Base-by-base conservation (phyloP, 257 asterid genomes). In the Lycium barbarum region DNA sequence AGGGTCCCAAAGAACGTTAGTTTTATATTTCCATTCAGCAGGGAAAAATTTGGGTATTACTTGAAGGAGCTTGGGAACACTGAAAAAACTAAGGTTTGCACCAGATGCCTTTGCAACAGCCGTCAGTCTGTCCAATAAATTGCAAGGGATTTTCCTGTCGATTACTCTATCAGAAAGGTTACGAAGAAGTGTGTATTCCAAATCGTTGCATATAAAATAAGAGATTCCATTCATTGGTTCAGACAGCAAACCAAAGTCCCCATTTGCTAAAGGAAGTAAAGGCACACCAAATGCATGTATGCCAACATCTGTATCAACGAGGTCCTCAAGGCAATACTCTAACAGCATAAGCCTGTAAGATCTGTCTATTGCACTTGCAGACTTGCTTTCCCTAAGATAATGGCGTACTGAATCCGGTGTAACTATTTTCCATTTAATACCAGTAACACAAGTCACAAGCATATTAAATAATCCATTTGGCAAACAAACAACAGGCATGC, bases 301-400 rank as follows among this genome's bases (percentile, higher is more conserved):
- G 74, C 97, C 97, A 61, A 93, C 97, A 70, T 94, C 98, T 84
- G 93, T 85, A 86, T 96, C 98, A 86, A 96, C 86, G 90, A 96
- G 93, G 92, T 94, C 99, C 87, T 93, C 96, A 61, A 96, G 96
- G 89, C 99, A 96, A 90, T 96, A 96, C 85, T 94, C 99, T 90
- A 96, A 90, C 89, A 96, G 89, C 91, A 91, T 87, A 80, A 90
- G 87, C 91, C 90, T 93, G 70, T 88, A 85, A 5, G 92, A 87
- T 88, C 92, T 92, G 85, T 86, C 93, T 85, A 92, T 85, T 80
- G 22, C 83, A 86, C 88, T 87, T 61, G 87, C 85, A 88, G 53
- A 53, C 67, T 84, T 84, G 87, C 93, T 85, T 58, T 80, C 86
- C 88, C 97, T 93, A 88, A 96, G 89, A 87, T 90, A 91, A 74